A percentile compares a stretch with the other conserved stretches of the same genome.
Conservation (phyloP, 106 monocot species). For the Apostasia shenzhenica region DNA sequence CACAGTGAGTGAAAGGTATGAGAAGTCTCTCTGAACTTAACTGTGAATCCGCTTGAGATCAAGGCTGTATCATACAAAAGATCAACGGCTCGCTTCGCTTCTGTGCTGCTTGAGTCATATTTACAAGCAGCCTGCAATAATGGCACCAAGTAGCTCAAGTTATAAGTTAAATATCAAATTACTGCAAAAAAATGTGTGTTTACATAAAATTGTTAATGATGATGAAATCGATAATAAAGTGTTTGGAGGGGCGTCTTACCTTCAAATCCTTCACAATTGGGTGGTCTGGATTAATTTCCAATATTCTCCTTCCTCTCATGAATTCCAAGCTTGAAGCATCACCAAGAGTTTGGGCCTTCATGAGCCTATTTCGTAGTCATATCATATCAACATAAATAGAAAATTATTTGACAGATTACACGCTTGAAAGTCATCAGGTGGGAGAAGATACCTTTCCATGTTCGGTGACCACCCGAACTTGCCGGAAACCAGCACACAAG, state of each 20-base stretch:
- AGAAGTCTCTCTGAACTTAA: constrained; percentile 19
- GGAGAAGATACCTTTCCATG: constrained; percentile 66
- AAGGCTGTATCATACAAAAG: constrained; percentile 88
- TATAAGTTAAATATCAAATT: not conserved
- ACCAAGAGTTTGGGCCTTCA: constrained; percentile 93
- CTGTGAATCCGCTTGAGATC: constrained; percentile 97
- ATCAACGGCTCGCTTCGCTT: constrained; percentile 91
- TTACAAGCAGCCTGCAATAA: constrained; percentile 85
- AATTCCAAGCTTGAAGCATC: constrained; percentile 92
- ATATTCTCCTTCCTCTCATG: constrained; percentile 89
- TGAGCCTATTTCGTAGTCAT: constrained; percentile 40
- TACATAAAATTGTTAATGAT: too few relatives aligned
- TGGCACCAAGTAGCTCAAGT: not conserved
- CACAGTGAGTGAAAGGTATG: too few relatives aligned
- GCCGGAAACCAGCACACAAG: constrained; percentile 96
- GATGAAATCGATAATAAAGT: too few relatives aligned
- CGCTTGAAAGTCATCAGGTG: too few relatives aligned
- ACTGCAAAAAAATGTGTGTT: too few relatives aligned
- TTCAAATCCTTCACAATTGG: constrained; percentile 85
- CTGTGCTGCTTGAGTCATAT: constrained; percentile 70
- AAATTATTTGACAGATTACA: too few relatives aligned
- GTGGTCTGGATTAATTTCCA: constrained; percentile 91
- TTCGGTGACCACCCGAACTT: constrained; percentile 98
- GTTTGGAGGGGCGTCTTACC: constrained; percentile 31
- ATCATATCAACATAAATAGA: too few relatives aligned